Percentiles rank a stretch among this genome's conserved stretches.
phyloP scores from a whole-genome alignment of 805 yeast species.

The Kazachstania bromeliacearum region DNA sequence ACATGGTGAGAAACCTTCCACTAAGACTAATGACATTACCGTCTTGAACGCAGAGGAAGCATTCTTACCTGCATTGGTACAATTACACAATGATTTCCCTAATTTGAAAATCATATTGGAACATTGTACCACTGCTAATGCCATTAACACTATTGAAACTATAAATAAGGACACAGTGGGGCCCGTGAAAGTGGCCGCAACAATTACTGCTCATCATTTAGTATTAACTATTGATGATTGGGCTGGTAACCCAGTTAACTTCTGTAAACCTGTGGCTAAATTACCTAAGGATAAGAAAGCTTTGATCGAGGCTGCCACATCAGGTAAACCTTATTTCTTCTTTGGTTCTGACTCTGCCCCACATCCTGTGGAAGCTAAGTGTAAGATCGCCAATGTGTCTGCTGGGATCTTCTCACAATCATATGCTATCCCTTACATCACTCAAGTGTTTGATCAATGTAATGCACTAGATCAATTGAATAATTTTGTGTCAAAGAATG shows the following conservation, averaged over 20 bases:
- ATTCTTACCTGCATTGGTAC: conserved; percentile 79
- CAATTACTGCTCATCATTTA: conserved; percentile 93
- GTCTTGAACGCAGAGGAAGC: conserved; percentile 90
- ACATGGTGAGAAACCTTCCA: conserved; percentile 91
- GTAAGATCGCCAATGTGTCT: conserved; percentile 73
- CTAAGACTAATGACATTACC: conserved; percentile 54
- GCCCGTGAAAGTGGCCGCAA: conserved; percentile 66
- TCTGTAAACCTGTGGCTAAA: conserved; percentile 97
- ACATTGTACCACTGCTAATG: conserved; percentile 90
- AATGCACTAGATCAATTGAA: conserved; percentile 57
- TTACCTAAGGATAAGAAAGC: conserved; percentile 77
- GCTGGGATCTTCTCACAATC: conserved; percentile 98
- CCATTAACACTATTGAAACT: conserved; percentile 63
- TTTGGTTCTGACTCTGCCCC: conserved; percentile 99
- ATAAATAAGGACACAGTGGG: conserved; percentile 41
- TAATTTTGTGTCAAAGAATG: conserved; percentile 68
- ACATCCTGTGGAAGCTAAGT: conserved; percentile 74
- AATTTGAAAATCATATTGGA: conserved; percentile 77
- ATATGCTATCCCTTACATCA: conserved; percentile 70
- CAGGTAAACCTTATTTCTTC: conserved; percentile 87
- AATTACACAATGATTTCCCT: conserved; percentile 78
- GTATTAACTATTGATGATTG: conserved; percentile 83
- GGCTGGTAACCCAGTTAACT: conserved; percentile 94
- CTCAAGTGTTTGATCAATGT: conserved; percentile 68
- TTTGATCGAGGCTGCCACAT: conserved; percentile 75